Conservation (phyloP, 805 yeast species). For the Starmera pachycereana region DNA sequence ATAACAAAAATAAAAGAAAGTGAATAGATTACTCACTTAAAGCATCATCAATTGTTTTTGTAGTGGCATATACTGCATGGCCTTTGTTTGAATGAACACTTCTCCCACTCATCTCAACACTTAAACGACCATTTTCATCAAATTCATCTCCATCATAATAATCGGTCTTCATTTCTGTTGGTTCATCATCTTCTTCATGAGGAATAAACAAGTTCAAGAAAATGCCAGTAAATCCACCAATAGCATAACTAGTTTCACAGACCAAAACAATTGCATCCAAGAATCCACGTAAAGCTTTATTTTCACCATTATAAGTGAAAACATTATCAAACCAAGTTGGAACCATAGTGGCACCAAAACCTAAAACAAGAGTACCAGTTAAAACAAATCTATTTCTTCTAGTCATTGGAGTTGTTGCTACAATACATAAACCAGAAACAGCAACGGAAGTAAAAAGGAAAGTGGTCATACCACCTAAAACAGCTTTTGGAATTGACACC, state of each 20-base stretch:
- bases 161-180: conserved; percentile 16
- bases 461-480: conserved; percentile 86
- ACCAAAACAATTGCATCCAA: conserved; percentile 57
- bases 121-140: conserved; percentile 3
- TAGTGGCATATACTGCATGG: too few species aligned
- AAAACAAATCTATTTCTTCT: conserved; percentile 67
- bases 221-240: conserved; percentile 56
- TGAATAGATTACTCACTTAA: too few species aligned
- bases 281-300: conserved; percentile 47
- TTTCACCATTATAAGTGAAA: conserved; percentile 55
- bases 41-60: too few species aligned
- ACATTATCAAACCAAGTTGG: conserved; percentile 53
- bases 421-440: conserved; percentile 63
- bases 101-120: neutral
- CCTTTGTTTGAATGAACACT: too few species aligned
- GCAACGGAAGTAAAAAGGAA: conserved; percentile 68
- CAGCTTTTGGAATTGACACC: conserved; percentile 69
- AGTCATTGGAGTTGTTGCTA: conserved; percentile 41
- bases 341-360: conserved; percentile 57
- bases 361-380: conserved; percentile 52
- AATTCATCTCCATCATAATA: conserved; percentile 10
- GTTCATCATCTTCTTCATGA: conserved; percentile 39
- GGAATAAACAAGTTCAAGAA: conserved; percentile 50
- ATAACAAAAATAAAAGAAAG: too few species aligned
- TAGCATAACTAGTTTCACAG: conserved; percentile 65